Base-by-base conservation (phyloP, 192 early-diverging fungal genomes). In the Linnemannia elongata region DNA sequence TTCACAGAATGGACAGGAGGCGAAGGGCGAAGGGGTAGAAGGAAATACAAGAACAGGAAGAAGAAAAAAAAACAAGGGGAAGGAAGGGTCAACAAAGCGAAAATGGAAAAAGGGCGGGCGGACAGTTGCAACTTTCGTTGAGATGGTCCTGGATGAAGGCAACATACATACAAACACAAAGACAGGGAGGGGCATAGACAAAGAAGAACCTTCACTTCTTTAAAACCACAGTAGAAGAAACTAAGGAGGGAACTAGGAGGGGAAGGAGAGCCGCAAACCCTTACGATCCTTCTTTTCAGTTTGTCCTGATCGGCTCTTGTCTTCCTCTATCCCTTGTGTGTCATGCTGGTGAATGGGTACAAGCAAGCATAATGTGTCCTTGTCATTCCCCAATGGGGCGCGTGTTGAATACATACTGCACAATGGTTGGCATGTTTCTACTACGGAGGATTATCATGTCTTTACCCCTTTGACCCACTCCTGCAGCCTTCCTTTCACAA, bases 11-110 rank as follows among this genome's bases (percentile, higher is more conserved):
- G 60, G 72, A 75, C 38, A 20, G 71, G 42, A 18, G 39, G 68
- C 3, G 36, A 75, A 35, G 35, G 35, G 42, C 17, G 33, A 60
- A 30, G 42, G n/a, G 41, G 27, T 17, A 45, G 71, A 35, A 42
- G 68, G 45, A 71, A 69, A 69, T 4, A 68, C 30, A 6, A n/a
- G n/a, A n/a, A n/a, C 10, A 72, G 24, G 41, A 69, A 42, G 30
- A 74, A 44, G 47, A 47, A 76, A n/a, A 76, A 72, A 60, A 35
- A 24, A 27, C 30, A 66, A 66, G 60, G 60, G 60, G 60, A 66
- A 66, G 27, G 30, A 33, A 35, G 30, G 30, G 60, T 35, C 24
- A 3, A 30, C 18, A 66, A 33, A 33, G 30, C 8, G 12, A 66
- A 22, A 52, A 52, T 18, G 18, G 47, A 49, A 17, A 17, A 49